These are phyloP conservation scores for Jatropha curcas DNA, from an alignment of 345 rosid species.

Conservation along the genomic window DNA sequence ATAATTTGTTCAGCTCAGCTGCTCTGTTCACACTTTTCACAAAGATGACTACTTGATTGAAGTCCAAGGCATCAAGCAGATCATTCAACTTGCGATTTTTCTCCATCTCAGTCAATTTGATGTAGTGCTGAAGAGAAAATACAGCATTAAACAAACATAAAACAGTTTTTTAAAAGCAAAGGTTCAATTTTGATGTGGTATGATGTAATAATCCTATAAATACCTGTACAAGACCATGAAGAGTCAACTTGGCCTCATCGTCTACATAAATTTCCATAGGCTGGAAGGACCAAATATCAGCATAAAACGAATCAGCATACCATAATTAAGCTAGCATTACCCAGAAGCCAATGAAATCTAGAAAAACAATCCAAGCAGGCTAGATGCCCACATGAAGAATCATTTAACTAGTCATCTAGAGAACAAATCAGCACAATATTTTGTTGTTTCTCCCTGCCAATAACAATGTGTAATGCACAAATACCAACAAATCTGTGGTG, in stretches of 20 bases:
- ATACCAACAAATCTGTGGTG: neutral
- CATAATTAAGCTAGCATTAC: neutral
- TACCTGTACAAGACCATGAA: slow-evolving; percentile 98
- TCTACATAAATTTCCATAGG: slow-evolving; percentile 99
- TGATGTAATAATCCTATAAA: neutral
- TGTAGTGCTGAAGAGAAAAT: slow-evolving; percentile 66
- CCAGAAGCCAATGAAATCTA: neutral
- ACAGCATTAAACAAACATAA: neutral
- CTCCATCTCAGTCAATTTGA: slow-evolving; percentile 87
- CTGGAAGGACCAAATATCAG: slow-evolving; percentile 72
- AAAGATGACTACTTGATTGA: slow-evolving; percentile 94
- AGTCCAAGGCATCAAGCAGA: slow-evolving; percentile 94
- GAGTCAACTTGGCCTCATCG: slow-evolving; percentile 94
- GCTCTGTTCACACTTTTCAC: slow-evolving; percentile 95
- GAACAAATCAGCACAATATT: neutral
- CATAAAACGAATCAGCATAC: slow-evolving; percentile 27
- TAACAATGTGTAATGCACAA: neutral
- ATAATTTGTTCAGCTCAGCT: slow-evolving; percentile 84
- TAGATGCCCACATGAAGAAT: neutral
- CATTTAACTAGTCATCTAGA: neutral
- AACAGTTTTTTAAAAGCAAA: neutral
- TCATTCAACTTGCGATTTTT: slow-evolving; percentile 93
- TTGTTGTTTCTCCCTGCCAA: neutral
- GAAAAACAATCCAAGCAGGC: neutral
- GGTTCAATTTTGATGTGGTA: neutral